These are phyloP conservation scores for Saccharomyces hybrid DNA, from an alignment of 1,139 yeast genomes.

Conservation along the genomic window DNA sequence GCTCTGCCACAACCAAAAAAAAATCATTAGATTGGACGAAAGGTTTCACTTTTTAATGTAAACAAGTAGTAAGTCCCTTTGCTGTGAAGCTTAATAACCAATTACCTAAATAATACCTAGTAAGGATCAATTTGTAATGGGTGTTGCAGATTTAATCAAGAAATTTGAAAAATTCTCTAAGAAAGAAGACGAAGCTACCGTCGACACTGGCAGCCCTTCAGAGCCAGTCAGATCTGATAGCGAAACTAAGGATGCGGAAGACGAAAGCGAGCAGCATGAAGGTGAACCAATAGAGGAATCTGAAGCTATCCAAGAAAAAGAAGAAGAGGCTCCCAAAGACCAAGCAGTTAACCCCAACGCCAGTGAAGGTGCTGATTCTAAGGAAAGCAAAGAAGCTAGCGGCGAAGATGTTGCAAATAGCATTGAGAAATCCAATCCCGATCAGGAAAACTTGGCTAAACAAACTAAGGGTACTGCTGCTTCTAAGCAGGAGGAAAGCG, in stretches of 20 bases:
- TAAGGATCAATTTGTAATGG: conserved; percentile 17
- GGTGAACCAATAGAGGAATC: not conserved
- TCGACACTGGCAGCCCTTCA: not conserved
- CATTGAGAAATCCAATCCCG: not conserved
- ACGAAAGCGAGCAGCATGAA: not conserved
- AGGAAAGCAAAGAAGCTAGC: not conserved
- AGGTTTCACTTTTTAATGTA: not conserved
- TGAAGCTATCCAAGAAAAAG: not conserved
- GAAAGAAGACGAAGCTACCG: conserved; percentile 7
- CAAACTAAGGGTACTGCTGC: conserved; percentile 4
- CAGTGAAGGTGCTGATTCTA: not conserved
- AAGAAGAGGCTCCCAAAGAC: not conserved
- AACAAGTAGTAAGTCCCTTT: not conserved
- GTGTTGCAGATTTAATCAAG: conserved; percentile 33
- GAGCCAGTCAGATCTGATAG: not conserved
- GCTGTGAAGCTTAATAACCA: not conserved
- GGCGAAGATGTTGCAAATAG: not conserved
- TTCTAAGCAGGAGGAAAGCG: conserved; percentile 1
- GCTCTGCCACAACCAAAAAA: not conserved
- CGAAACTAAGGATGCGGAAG: not conserved
- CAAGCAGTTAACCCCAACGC: not conserved
- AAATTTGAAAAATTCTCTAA: conserved; percentile 29
- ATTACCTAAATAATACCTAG: not conserved
- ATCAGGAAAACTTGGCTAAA: not conserved
- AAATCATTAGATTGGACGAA: not conserved